These are phyloP conservation scores for Fusarium drepaniforme DNA, from an alignment of 2,329 filamentous ascomycete genomes.

Conservation along the genomic window DNA sequence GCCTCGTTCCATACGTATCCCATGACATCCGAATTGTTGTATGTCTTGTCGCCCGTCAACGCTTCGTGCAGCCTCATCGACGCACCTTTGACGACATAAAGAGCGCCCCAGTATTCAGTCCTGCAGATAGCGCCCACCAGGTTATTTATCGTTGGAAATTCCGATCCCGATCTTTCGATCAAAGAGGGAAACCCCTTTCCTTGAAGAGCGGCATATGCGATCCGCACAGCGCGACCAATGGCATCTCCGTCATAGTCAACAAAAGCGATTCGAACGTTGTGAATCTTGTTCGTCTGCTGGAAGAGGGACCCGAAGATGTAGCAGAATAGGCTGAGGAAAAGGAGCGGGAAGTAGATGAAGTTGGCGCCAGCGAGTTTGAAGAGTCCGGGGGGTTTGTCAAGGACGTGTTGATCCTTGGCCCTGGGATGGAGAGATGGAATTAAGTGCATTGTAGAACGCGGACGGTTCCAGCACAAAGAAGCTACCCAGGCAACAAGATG, in stretches of 20 bases:
- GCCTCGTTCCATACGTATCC: slow-evolving; percentile 39
- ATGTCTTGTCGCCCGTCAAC: slow-evolving; percentile 11
- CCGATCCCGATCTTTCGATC: slow-evolving; percentile 20
- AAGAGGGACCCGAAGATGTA: slow-evolving; percentile 40
- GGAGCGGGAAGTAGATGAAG: slow-evolving; percentile 56
- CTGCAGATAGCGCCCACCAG: slow-evolving; percentile 27
- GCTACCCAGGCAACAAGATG: background rate
- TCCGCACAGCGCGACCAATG: slow-evolving; percentile 35
- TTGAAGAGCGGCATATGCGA: slow-evolving; percentile 29
- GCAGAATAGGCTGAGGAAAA: slow-evolving; percentile 39
- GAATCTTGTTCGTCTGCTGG: slow-evolving; percentile 28
- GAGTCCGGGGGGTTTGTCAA: background rate
- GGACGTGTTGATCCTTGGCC: background rate
- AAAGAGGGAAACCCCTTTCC: slow-evolving; percentile 31
- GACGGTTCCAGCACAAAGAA: background rate
- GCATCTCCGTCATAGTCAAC: slow-evolving; percentile 42
- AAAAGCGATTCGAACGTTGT: slow-evolving; percentile 35
- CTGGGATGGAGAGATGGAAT: background rate
- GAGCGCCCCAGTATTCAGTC: slow-evolving; percentile 33
- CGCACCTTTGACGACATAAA: slow-evolving; percentile 27
- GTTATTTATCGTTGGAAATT: slow-evolving; percentile 17
- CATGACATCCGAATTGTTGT: slow-evolving; percentile 28
- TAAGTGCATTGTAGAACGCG: background rate
- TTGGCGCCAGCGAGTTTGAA: slow-evolving; percentile 29
- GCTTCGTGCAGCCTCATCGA: slow-evolving; percentile 24